Evolutionary conservation across 106 monocot genomes (phyloP), one percentile per base, ranked within the genome.

Genomic region (Dendrobium nobile): DNA sequence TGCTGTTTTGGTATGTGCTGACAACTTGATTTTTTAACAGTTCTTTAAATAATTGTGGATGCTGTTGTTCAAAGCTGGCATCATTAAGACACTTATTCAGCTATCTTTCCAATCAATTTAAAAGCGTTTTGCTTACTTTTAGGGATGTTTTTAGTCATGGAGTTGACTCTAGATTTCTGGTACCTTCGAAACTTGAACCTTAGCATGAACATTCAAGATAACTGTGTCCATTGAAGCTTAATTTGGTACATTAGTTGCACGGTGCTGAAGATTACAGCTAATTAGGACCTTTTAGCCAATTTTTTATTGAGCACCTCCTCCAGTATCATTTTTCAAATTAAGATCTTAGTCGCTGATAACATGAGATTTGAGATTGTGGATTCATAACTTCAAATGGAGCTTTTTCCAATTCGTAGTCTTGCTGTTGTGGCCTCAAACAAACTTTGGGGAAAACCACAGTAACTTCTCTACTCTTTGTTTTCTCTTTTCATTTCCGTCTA

Each of bases 1-100:
- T 83, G 97, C 92, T 54, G 74, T 84, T 44, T 13, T 82, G 44
- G 97, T 96, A 87, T 84, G 89, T 82, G 77, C 24, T 16, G 11
- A 76, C 24, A 26, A 47, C 48, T 27, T 48, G 76, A 26, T 9
- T 27, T 70, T 70, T 33, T 33, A 24, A 20, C n/a, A 70, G 70
- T 70, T 16, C 13, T 37, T 7, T 70, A 37, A 37, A 2, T 28
- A 13, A 16, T 70, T 70, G 33, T 70, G 11, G 70, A 61, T 67
- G 28, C 27, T 67, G 7, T 67, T 67, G 67, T 24, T 67, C 37
- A n/a, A 31, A 4, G 72, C 9, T 72, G 37, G 17, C 10, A 16
- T 72, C 24, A 65, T 37, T 37, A 37, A 37, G 2, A 64, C 4
- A 64, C n/a, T n/a, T 64, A 5, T 70, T 70, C 20, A 27, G 20